Base-by-base conservation (phyloP, 352 stramenopile species). In the Globisporangium parvum region DNA sequence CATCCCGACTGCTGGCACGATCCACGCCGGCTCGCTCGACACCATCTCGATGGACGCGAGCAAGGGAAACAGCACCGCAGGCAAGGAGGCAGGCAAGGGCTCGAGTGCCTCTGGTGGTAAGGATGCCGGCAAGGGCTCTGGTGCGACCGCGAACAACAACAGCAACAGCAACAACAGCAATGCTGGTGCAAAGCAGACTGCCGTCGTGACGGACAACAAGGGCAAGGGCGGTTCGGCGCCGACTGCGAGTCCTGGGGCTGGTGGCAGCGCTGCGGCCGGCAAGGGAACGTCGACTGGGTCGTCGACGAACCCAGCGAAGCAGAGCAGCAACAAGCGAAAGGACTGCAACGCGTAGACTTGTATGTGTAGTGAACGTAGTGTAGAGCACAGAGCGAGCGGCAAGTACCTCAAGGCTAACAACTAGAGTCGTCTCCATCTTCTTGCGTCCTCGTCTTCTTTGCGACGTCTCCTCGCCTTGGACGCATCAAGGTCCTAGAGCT, bases 321-420 rank as follows among this genome's bases (percentile, higher is more conserved):
- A 45, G 18, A 48, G 4, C 3, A 18, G 33, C 21, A 52, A 31
- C 28, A 55, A 54, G 47, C 56, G 39, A 28, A 55, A 57, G 40
- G 56, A 62, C 41, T 62, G 56, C 42, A 48, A 56, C 15, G 56
- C 31, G 28, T 62, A 49, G 47, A 31, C 35, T 17, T 49, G n/a
- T n/a, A n/a, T n/a, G n/a, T n/a, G n/a, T n/a, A n/a, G n/a, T n/a
- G n/a, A n/a, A n/a, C n/a, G n/a, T n/a, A n/a, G n/a, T n/a, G n/a
- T n/a, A n/a, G n/a, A n/a, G n/a, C n/a, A n/a, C n/a, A n/a, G n/a
- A n/a, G n/a, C n/a, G n/a, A n/a, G n/a, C n/a, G n/a, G n/a, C n/a
- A n/a, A n/a, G n/a, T n/a, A n/a, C n/a, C n/a, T n/a, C n/a, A n/a
- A n/a, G n/a, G n/a, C n/a, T n/a, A n/a, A n/a, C n/a, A n/a, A n/a